These are phyloP conservation scores for Mycosarcoma maydis DNA, from an alignment of 1,284 basidiomycete species.

Conservation along the genomic window DNA sequence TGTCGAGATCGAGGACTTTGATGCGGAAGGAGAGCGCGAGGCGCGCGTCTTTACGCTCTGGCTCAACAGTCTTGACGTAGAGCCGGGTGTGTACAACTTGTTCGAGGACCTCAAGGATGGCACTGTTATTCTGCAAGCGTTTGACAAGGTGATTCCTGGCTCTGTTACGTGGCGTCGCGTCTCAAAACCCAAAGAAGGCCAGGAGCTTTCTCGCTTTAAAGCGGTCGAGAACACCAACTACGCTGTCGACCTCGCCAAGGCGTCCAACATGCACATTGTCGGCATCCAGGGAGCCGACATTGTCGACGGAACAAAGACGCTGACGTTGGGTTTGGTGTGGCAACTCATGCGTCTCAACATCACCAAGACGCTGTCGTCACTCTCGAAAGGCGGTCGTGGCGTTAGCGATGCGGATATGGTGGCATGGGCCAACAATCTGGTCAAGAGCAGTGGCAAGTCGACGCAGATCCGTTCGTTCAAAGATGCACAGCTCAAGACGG, in stretches of 20 bases:
- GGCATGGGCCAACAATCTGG: slow-evolving; percentile 92
- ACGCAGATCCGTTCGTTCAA: slow-evolving; percentile 87
- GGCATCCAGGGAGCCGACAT: slow-evolving; percentile 98
- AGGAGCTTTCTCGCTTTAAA: slow-evolving; percentile 91
- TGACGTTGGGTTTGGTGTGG: slow-evolving; percentile 96
- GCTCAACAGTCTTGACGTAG: slow-evolving; percentile 95
- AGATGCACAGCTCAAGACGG: slow-evolving; percentile 88
- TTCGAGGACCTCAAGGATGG: slow-evolving; percentile 95
- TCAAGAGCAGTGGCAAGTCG: slow-evolving; percentile 77
- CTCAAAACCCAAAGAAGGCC: slow-evolving; percentile 84
- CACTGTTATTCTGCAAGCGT: slow-evolving; percentile 88
- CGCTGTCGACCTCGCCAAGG: slow-evolving; percentile 87
- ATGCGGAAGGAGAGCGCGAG: slow-evolving; percentile 97
- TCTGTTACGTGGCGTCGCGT: slow-evolving; percentile 93
- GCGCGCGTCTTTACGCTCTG: slow-evolving; percentile 97
- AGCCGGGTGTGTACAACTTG: slow-evolving; percentile 93
- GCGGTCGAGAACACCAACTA: slow-evolving; percentile 99
- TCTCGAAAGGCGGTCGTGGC: slow-evolving; percentile 78
- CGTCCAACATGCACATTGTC: slow-evolving; percentile 93
- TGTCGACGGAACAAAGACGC: slow-evolving; percentile 87
- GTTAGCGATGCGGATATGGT: slow-evolving; percentile 93
- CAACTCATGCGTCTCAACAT: slow-evolving; percentile 96
- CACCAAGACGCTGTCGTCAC: slow-evolving; percentile 83
- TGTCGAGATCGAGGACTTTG: slow-evolving; percentile 90
- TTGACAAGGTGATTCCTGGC: slow-evolving; percentile 92